Base-by-base conservation (phyloP, 139 green algal species). In the Chlamydomonas sp. region DNA sequence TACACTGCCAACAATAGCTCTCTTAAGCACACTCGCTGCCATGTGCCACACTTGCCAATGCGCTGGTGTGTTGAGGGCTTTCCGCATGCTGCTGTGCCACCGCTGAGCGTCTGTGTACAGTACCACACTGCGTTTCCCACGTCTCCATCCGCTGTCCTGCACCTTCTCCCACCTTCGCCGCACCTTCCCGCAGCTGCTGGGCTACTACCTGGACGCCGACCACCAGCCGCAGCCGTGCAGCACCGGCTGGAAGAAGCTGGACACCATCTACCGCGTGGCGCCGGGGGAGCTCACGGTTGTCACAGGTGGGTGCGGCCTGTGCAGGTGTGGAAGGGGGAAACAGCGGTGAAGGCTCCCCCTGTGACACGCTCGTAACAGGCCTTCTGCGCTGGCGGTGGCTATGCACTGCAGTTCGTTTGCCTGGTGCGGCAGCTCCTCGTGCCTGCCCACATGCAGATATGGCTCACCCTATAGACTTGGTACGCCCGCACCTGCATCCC, bases 271-370 rank as follows among this genome's bases (percentile, higher is more conserved):
- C 93, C 85, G 77, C 71, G 88, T 94, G 63, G 78, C 88, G 10
- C 96, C 96, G 1, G 97, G 97, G 3, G 97, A 99, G 94, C 94
- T 99, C 62, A 99, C 96, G 4, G 94, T 99, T 6, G 96, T 99
- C 49, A 99, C 97, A 63, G 97, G 89, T 89, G 59, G 4, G 81
- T 15, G 77, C 8, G 71, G 68, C 31, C 31, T 49, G 57, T 16
- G 61, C 14, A 15, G 16, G 61, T 60, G 60, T 59, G 77, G 8
- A 17, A 14, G 74, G 16, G 74, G 74, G 7, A 17, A 8, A n/a
- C 31, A n/a, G n/a, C 16, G n/a, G 74, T 62, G 74, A 78, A n/a
- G n/a, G 74, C 7, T 16, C 14, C 20, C 72, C 5, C n/a, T 60
- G 72, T 20, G 5, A 77, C 15, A 7, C n/a, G 5, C 20, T 12